Evolutionary conservation across 2,329 filamentous ascomycete species (phyloP).

Genomic region (Fusarium sp.): DNA sequence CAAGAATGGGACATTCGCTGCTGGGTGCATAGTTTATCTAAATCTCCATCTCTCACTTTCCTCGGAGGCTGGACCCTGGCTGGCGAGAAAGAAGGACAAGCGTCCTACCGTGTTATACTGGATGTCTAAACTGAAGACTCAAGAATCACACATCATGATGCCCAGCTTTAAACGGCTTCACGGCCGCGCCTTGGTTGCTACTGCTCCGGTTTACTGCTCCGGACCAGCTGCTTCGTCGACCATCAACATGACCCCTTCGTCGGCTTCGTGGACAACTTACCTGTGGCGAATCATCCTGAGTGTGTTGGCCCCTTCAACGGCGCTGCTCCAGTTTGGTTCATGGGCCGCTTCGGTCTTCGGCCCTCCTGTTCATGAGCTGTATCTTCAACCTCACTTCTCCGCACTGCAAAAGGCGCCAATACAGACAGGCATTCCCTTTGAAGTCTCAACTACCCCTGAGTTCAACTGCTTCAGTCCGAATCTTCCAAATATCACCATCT

Average conservation of each 20-base stretch:
- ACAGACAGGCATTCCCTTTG: conserved; percentile 13
- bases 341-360: conserved; percentile 41
- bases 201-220: conserved; percentile 19
- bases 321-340: conserved; percentile 32
- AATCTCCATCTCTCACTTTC: conserved; percentile 5
- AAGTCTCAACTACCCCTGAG: conserved; percentile 14
- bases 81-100: conserved; percentile 24
- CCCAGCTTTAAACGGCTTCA: conserved; percentile 36
- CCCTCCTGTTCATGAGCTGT: conserved; percentile 36
- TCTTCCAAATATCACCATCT: conserved; percentile 65
- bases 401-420: conserved; percentile 28
- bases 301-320: conserved; percentile 37
- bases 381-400: conserved; percentile 29
- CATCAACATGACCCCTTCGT: conserved; percentile 30
- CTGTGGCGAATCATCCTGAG: conserved; percentile 35
- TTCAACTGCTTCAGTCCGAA: conserved; percentile 39
- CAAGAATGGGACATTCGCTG: conserved; percentile 15
- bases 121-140: conserved; percentile 5
- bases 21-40: not conserved
- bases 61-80: conserved; percentile 30
- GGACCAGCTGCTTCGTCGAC: conserved; percentile 26
- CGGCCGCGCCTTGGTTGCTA: conserved; percentile 19
- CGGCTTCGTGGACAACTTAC: conserved; percentile 33
- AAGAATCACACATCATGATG: conserved; percentile 33
- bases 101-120: not conserved